phyloP scores from a whole-genome alignment of 352 stramenopile genomes.

The Phytophthora pisi region DNA sequence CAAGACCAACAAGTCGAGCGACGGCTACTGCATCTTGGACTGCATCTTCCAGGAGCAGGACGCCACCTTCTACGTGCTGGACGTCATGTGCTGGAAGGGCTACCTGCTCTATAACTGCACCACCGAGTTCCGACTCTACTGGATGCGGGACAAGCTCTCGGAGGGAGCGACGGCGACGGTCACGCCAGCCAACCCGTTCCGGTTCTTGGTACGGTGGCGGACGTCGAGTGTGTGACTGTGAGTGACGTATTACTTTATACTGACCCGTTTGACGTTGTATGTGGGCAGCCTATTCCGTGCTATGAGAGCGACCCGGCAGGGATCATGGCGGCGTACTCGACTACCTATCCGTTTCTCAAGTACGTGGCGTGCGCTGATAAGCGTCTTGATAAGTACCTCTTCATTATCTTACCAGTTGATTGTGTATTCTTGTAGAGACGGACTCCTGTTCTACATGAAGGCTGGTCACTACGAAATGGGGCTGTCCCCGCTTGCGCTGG shows the following conservation, averaged over 20 bases:
- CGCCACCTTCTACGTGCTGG: conserved; percentile 91
- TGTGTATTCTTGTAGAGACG: conserved; percentile 59
- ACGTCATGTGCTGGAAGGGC: conserved; percentile 95
- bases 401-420: not conserved
- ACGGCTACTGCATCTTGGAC: conserved; percentile 91
- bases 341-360: conserved; percentile 87
- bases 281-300: conserved; percentile 73
- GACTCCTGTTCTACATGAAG: conserved; percentile 92
- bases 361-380: conserved; percentile 29
- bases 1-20: conserved; percentile 70
- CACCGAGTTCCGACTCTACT: conserved; percentile 93
- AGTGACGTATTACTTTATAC: not conserved
- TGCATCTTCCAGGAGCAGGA: conserved; percentile 92
- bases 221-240: not conserved
- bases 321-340: conserved; percentile 79
- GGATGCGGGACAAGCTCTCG: conserved; percentile 90
- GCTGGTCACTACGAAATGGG: conserved; percentile 89
- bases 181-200: conserved; percentile 72
- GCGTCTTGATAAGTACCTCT: not conserved
- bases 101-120: conserved; percentile 93
- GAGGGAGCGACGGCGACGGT: conserved; percentile 61
- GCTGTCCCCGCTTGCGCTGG: conserved; percentile 82
- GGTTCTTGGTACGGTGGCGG: conserved; percentile 59
- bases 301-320: conserved; percentile 86
- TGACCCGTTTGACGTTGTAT: not conserved